Conservation (phyloP, 768 basidiomycete species). For the Cantharellus cinnabarinus region DNA sequence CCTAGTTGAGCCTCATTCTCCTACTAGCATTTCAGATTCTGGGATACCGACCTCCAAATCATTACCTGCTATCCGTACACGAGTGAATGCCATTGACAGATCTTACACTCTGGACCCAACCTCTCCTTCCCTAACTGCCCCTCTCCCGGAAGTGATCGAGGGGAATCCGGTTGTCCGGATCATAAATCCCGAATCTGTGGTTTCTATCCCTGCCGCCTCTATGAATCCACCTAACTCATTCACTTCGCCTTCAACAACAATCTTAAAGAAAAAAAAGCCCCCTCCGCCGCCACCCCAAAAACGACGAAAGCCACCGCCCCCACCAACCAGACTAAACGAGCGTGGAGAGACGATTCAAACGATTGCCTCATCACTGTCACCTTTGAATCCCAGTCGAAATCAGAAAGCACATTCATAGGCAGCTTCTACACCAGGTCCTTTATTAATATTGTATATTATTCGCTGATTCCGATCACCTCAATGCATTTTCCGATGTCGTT, state of each 20-base stretch:
- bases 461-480: not conserved
- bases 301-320: constrained; percentile 51
- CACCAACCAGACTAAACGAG: constrained; percentile 24
- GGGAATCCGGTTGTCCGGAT: not conserved
- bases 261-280: constrained; percentile 15
- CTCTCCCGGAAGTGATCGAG: not conserved
- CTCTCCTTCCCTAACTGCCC: not conserved
- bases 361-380: constrained; percentile 24
- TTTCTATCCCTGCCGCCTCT: not conserved
- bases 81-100: no score
- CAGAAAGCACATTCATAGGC: no score
- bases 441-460: no score
- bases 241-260: not conserved
- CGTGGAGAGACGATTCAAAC: constrained; percentile 35
- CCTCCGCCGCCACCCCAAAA: constrained; percentile 51
- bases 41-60: no score
- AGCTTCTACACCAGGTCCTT: no score
- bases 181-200: not conserved
- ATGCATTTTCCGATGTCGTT: not conserved
- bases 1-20: no score
- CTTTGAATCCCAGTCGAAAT: not conserved
- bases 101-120: not conserved
- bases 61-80: no score
- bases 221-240: not conserved
- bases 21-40: no score